phyloP scores from a whole-genome alignment of 768 basidiomycete genomes.

The Amanita exitialis region DNA sequence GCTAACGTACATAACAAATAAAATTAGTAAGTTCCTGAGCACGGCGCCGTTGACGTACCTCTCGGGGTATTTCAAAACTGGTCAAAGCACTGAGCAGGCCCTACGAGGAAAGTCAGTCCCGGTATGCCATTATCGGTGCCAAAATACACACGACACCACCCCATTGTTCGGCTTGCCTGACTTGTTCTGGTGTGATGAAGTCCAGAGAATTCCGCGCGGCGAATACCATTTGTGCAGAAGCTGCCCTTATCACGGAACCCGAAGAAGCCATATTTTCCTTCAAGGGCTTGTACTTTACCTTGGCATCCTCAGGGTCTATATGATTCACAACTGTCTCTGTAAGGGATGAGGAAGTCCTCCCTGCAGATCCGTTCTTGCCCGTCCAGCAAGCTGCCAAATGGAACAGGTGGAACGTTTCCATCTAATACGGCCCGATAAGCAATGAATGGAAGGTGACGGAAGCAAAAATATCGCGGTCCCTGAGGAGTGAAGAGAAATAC shows the following conservation, averaged over 20 bases:
- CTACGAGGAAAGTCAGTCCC: constrained; percentile 11
- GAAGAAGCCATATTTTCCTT: constrained; percentile 14
- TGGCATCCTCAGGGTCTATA: constrained; percentile 19
- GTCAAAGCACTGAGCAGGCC: constrained; percentile 50
- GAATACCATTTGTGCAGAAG: constrained; percentile 75
- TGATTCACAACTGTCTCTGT: constrained; percentile 34
- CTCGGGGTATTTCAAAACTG: constrained; percentile 32
- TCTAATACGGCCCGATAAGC: constrained; percentile 30
- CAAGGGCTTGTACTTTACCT: constrained; percentile 10
- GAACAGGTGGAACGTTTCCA: constrained; percentile 79
- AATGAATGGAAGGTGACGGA: background rate
- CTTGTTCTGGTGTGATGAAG: constrained; percentile 66
- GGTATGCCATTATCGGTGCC: constrained; percentile 6
- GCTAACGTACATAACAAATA: constrained; percentile 20
- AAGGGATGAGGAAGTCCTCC: constrained; percentile 26
- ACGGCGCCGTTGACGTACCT: constrained; percentile 28
- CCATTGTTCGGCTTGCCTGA: constrained; percentile 52
- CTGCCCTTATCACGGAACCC: constrained; percentile 51
- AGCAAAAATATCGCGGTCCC: background rate
- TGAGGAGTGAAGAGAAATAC: background rate
- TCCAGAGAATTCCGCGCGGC: constrained; percentile 63
- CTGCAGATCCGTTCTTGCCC: constrained; percentile 9
- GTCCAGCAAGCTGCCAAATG: constrained; percentile 71
- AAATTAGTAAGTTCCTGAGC: background rate
- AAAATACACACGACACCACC: constrained; percentile 31